These are phyloP conservation scores for Hypholoma fasciculare DNA, from an alignment of 768 basidiomycete species.

Conservation along the genomic window DNA sequence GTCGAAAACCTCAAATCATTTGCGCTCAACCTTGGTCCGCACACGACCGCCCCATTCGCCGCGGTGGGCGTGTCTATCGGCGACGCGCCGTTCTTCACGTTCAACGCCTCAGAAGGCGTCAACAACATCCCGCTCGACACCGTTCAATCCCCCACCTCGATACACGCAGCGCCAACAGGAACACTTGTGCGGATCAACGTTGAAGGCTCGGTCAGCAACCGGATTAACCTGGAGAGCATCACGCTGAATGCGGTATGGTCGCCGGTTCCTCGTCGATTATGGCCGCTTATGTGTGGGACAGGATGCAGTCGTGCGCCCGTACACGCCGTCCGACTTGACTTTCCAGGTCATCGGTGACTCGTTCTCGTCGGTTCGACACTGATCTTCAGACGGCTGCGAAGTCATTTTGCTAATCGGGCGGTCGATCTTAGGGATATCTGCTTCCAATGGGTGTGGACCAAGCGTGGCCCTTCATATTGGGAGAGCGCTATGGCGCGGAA, in stretches of 20 bases:
- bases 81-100: slow-evolving; percentile 42
- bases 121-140: slow-evolving; percentile 41
- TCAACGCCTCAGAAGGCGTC: slow-evolving; percentile 46
- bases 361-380: slow-evolving; percentile 47
- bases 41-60: slow-evolving; percentile 45
- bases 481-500: slow-evolving; percentile 52
- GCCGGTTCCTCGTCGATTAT: neutral
- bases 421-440: slow-evolving; percentile 48
- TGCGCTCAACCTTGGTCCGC: slow-evolving; percentile 44
- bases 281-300: neutral
- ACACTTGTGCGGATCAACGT: slow-evolving; percentile 49
- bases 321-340: slow-evolving; percentile 40
- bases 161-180: slow-evolving; percentile 8
- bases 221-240: slow-evolving; percentile 50
- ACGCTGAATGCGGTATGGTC: slow-evolving; percentile 39
- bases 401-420: neutral
- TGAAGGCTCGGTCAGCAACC: slow-evolving; percentile 59
- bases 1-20: slow-evolving; percentile 42
- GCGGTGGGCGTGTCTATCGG: slow-evolving; percentile 49
- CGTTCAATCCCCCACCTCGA: neutral
- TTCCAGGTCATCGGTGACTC: slow-evolving; percentile 64
- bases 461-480: slow-evolving; percentile 54
- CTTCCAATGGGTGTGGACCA: slow-evolving; percentile 52
- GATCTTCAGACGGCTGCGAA: neutral
- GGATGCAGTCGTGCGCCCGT: slow-evolving; percentile 48